Evolutionary conservation across 176 grass and related monocot species (phyloP).

Genomic region (Avena eriantha): DNA sequence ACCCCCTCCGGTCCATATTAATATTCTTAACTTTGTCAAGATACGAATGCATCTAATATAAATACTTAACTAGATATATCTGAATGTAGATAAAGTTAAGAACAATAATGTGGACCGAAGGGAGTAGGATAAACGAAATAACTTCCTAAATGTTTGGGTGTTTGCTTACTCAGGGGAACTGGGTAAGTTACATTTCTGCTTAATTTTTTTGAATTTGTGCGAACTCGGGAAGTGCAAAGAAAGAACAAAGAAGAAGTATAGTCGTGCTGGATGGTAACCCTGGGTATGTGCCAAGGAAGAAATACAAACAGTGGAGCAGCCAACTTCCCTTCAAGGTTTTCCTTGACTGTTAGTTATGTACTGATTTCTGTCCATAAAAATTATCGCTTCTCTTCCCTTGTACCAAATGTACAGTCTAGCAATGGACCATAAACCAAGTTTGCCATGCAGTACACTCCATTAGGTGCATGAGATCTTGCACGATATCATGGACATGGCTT

Average conservation of each 20-base stretch:
- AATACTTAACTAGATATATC: no score
- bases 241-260: background rate
- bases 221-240: no score
- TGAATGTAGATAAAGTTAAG: no score
- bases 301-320: background rate
- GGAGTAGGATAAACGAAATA: no score
- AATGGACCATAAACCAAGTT: constrained; percentile 40
- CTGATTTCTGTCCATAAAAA: background rate
- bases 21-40: no score
- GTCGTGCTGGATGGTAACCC: background rate
- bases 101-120: no score
- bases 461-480: constrained; percentile 7
- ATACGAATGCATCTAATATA: no score
- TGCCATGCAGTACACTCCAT: constrained; percentile 6
- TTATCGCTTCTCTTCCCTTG: background rate
- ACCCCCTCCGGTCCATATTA: no score
- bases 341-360: constrained; percentile 30
- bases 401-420: background rate
- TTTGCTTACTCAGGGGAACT: no score
- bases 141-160: no score
- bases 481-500: constrained; percentile 15
- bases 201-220: no score
- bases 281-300: background rate
- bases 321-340: constrained; percentile 27
- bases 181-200: no score